These are phyloP conservation scores for Fagopyrum esculentum DNA, from an alignment of 148 eudicot species.

Conservation along the genomic window DNA sequence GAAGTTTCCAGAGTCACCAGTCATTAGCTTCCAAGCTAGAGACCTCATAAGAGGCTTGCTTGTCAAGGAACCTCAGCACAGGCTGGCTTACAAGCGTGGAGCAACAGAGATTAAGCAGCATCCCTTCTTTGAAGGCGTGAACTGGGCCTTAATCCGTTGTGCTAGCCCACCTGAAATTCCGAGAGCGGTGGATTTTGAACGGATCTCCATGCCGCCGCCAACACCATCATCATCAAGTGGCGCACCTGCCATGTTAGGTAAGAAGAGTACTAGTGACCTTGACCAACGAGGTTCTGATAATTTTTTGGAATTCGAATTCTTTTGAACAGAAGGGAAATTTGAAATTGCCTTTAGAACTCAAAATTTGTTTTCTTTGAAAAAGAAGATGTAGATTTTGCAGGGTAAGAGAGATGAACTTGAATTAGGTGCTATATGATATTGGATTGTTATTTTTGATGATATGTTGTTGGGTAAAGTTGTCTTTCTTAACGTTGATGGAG, in stretches of 20 bases:
- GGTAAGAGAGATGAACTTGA: background rate
- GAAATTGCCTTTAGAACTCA: background rate
- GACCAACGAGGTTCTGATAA: conserved; percentile 61
- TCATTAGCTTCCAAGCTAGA: conserved; percentile 76
- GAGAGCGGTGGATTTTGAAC: conserved; percentile 55
- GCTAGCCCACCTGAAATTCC: conserved; percentile 92
- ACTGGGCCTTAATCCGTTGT: conserved; percentile 95
- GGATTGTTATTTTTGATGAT: background rate
- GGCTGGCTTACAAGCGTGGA: conserved; percentile 81
- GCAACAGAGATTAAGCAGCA: conserved; percentile 95
- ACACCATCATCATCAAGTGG: conserved; percentile 13
- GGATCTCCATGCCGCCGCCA: conserved; percentile 30
- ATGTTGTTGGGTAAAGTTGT: background rate
- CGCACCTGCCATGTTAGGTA: background rate
- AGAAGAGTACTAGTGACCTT: background rate
- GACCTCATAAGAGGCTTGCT: conserved; percentile 79
- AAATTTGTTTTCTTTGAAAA: background rate
- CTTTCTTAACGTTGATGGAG: background rate
- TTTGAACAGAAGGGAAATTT: conserved; percentile 18
- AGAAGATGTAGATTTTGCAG: background rate
- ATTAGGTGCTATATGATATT: background rate
- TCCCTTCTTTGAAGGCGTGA: conserved; percentile 91
- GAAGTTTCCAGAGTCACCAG: conserved; percentile 73
- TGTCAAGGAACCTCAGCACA: conserved; percentile 82
- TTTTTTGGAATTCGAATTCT: conserved; percentile 92